Base-by-base conservation (phyloP, 495 filamentous ascomycete species). In the Cladorrhinum samala region DNA sequence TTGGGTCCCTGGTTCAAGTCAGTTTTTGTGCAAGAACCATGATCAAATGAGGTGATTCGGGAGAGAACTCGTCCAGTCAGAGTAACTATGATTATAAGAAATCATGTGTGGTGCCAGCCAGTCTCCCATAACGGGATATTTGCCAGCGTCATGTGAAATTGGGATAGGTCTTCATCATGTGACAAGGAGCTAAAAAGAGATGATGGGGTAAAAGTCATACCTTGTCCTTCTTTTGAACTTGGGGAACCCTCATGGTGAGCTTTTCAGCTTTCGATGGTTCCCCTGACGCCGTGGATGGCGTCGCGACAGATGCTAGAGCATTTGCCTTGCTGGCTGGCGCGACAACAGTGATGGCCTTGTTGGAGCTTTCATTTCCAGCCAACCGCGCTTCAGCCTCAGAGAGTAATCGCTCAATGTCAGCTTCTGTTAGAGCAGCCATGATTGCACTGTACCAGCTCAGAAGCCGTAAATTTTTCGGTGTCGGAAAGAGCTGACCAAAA, bases 21-120 rank as follows among this genome's bases (percentile, higher is more conserved):
- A 69, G 66, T 58, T 17, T 13, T 43, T 40, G 45, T 23, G 36
- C 18, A 1, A 14, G 14, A 53, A 9, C n/a, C n/a, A 44, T 58
- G 46, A 37, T 54, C 37, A 30, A 46, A 14, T 41, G 46, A 19
- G 50, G 52, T 39, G 25, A n/a, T n/a, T n/a, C n/a, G n/a, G 25
- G 13, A 42, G 36, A 56, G n/a, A 27, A 18, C 14, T 40, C 45
- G 42, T 44, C 20, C 75, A 76, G 73, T 97, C 92, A 96, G 91
- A 91, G 93, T 98, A 98, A 98, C 93, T 98, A 96, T 96, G 89
- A 90, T 80, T 75, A 73, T 70, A 77, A 71, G 50, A 40, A 70
- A 85, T 90, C 81, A 90, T 88, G n/a, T 88, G 58, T 58, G 64
- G 62, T 71, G 63, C 66, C 63, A 54, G 59, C 53, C 52, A 61